Percentiles rank a stretch among this genome's conserved stretches.
Evolutionary conservation across 177 flowering plant species (phyloP).

Genomic region (Tripterygium wilfordii): DNA sequence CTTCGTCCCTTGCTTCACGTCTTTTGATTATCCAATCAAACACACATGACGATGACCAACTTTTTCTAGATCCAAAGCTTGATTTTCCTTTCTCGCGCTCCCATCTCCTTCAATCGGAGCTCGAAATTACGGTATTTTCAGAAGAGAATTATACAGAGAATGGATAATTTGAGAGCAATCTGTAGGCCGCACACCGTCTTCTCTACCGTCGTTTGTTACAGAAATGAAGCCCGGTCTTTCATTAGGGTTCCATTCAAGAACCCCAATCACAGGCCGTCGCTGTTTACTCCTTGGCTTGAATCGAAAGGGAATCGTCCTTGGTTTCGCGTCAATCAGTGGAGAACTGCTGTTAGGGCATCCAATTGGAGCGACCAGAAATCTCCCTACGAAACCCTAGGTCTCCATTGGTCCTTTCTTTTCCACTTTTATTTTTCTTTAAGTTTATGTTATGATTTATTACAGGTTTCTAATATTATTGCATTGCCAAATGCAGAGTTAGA

Average conservation of each 20-base stretch:
- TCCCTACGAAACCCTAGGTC: conserved; percentile 87
- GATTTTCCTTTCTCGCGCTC: too few relatives aligned
- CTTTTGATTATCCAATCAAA: too few relatives aligned
- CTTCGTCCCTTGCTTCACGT: too few relatives aligned
- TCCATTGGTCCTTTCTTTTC: not conserved
- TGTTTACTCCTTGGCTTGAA: conserved; percentile 17
- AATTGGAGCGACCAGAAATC: conserved; percentile 70
- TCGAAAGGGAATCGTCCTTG: conserved; percentile 9
- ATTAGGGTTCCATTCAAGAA: conserved; percentile 34
- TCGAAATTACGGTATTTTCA: not conserved
- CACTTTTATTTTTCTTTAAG: too few relatives aligned
- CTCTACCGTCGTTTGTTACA: conserved; percentile 43
- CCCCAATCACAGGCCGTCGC: conserved; percentile 16
- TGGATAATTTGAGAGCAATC: conserved; percentile 64
- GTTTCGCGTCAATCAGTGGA: conserved; percentile 44
- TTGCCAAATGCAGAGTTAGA: conserved; percentile 56
- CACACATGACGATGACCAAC: too few relatives aligned
- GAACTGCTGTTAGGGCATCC: conserved; percentile 49
- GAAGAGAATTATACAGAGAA: conserved; percentile 10
- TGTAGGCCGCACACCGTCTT: conserved; percentile 63
- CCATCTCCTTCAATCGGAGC: not conserved
- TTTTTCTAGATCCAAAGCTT: too few relatives aligned
- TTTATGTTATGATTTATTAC: too few relatives aligned
- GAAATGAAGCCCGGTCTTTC: conserved; percentile 20
- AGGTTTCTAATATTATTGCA: not conserved